phyloP scores from a whole-genome alignment of 148 eudicot species.

The Amaranthus palmeri region DNA sequence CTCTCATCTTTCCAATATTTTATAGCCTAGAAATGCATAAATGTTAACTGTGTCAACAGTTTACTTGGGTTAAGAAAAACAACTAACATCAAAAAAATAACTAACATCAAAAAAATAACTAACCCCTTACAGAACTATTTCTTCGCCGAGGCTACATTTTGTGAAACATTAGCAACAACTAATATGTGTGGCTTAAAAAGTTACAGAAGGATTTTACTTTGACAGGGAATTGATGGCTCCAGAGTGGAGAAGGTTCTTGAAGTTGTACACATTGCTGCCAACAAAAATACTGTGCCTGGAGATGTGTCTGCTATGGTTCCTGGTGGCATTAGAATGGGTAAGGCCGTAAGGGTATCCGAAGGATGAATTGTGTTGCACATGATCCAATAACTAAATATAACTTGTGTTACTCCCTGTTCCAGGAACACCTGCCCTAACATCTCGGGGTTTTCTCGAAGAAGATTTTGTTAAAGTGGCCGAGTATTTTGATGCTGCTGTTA shows the following conservation, averaged over 20 bases:
- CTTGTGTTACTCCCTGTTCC: slow-evolving; percentile 18
- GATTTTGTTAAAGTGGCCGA: slow-evolving; percentile 95
- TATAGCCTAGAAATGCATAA: not conserved
- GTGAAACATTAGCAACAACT: not conserved
- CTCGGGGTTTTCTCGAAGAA: slow-evolving; percentile 90
- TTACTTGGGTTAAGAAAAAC: not conserved
- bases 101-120: too few relatives aligned
- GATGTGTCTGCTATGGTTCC: slow-evolving; percentile 99
- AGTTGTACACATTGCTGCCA: slow-evolving; percentile 94
- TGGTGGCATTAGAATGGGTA: slow-evolving; percentile 99
- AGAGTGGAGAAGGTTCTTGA: slow-evolving; percentile 98
- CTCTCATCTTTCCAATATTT: not conserved
- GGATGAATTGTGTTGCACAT: not conserved
- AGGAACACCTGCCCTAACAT: slow-evolving; percentile 98
- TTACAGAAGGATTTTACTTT: slow-evolving; percentile 1
- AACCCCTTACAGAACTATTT: not conserved
- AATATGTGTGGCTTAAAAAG: not conserved
- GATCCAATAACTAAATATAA: not conserved
- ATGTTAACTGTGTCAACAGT: not conserved
- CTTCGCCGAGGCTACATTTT: not conserved
- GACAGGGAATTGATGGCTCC: slow-evolving; percentile 96
- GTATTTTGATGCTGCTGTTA: slow-evolving; percentile 84
- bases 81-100: too few relatives aligned
- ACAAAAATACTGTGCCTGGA: slow-evolving; percentile 97
- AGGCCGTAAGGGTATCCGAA: slow-evolving; percentile 27